phyloP scores from a whole-genome alignment of 2,329 filamentous ascomycete species.

The Trichoderma atrobrunneum region DNA sequence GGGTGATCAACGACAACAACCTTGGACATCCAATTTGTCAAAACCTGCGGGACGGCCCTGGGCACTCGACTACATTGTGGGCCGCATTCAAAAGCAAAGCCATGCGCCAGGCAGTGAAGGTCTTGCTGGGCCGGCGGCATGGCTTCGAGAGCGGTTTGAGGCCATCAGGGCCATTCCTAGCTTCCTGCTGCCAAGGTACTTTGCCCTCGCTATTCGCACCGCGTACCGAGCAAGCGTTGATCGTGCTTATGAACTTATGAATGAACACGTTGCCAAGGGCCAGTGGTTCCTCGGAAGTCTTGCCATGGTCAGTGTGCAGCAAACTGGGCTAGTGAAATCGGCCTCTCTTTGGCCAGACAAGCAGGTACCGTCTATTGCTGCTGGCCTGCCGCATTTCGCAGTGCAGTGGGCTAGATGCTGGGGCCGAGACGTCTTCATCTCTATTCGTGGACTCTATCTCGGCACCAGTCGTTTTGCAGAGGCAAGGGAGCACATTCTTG shows the following conservation, averaged over 20 bases:
- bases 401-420: conserved; percentile 94
- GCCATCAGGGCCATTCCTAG: conserved; percentile 80
- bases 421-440: conserved; percentile 97
- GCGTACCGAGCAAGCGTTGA: conserved; percentile 83
- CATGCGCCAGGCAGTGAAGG: conserved; percentile 59
- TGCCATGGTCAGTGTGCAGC: conserved; percentile 87
- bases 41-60: conserved; percentile 89
- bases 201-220: conserved; percentile 82
- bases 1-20: conserved; percentile 84
- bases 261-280: conserved; percentile 70
- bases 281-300: conserved; percentile 88
- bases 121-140: conserved; percentile 65
- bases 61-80: conserved; percentile 84
- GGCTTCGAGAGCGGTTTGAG: conserved; percentile 82
- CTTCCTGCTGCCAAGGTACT: conserved; percentile 90
- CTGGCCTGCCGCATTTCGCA: conserved; percentile 90
- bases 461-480: conserved; percentile 85
- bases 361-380: conserved; percentile 80
- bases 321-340: conserved; percentile 84
- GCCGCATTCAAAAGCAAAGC: conserved; percentile 71
- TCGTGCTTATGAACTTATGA: conserved; percentile 75
- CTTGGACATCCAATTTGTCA: conserved; percentile 91
- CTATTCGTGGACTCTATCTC: conserved; percentile 84
- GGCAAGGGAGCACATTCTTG: conserved; percentile 89
- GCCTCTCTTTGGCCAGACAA: conserved; percentile 87